Evolutionary conservation across 1,284 basidiomycete genomes (phyloP).

Genomic region (Tremellales sp.): DNA sequence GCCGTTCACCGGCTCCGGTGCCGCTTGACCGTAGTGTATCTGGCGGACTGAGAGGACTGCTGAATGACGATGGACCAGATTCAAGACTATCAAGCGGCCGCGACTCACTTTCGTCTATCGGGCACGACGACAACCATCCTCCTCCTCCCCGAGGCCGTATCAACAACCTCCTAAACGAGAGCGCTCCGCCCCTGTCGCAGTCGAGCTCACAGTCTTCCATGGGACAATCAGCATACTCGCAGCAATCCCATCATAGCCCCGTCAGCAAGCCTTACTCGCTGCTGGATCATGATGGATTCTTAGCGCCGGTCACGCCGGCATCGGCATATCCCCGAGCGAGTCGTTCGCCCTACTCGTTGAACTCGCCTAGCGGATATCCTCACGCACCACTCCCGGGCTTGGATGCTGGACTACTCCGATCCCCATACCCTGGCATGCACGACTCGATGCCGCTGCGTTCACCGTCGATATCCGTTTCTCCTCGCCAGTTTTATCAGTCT

Average conservation of each 20-base stretch:
- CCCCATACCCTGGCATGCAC: constrained; percentile 2
- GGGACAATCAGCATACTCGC: constrained; percentile 13
- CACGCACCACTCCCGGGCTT: constrained; percentile 10
- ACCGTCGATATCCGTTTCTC: constrained; percentile 39
- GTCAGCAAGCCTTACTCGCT: constrained; percentile 10
- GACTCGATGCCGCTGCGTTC: constrained; percentile 27
- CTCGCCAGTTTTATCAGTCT: constrained; percentile 21
- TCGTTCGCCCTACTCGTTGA: constrained; percentile 14
- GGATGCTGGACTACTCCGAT: constrained; percentile 9
- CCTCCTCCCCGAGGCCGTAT: constrained; percentile 6
- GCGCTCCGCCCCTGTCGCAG: constrained; percentile 16
- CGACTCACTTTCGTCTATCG: constrained; percentile 11
- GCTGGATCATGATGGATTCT: constrained; percentile 23
- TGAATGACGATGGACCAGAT: constrained; percentile 22
- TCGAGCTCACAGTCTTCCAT: constrained; percentile 23
- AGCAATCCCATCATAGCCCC: constrained; percentile 23
- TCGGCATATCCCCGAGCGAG: constrained; percentile 11
- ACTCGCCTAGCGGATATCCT: constrained; percentile 13
- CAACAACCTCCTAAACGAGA: constrained; percentile 28
- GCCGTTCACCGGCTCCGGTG: background rate
- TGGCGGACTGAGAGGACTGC: constrained; percentile 23
- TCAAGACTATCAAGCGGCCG: constrained; percentile 12
- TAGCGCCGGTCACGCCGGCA: constrained; percentile 24
- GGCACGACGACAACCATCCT: constrained; percentile 9
- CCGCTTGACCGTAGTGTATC: constrained; percentile 9